These are phyloP conservation scores for Rhizophlyctis rosea DNA, from an alignment of 192 early-diverging fungal species.

Conservation along the genomic window DNA sequence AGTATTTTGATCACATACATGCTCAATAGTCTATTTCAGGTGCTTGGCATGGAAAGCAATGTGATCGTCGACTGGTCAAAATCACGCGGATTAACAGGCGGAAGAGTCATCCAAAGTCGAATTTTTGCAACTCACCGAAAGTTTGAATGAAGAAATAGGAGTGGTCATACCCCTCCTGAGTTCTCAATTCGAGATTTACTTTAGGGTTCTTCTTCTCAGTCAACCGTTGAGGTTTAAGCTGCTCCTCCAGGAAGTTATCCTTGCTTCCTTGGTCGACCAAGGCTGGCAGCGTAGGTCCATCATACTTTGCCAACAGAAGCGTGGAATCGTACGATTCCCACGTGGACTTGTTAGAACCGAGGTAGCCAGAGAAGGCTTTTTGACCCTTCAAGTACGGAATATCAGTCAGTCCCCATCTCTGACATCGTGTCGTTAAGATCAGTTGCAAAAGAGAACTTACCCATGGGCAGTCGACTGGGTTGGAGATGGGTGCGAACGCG, in stretches of 20 bases:
- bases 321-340: slow-evolving; percentile 77
- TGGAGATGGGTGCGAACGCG: slow-evolving; percentile 78
- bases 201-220: slow-evolving; percentile 41
- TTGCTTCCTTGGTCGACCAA: slow-evolving; percentile 65
- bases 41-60: slow-evolving; percentile 70
- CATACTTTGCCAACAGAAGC: slow-evolving; percentile 57
- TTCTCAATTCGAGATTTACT: slow-evolving; percentile 24
- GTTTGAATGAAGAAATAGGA: slow-evolving; percentile 81
- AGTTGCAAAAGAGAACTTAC: too few relatives aligned
- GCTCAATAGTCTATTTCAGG: too few relatives aligned
- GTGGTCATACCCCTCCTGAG: slow-evolving; percentile 76
- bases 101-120: too few relatives aligned
- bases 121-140: slow-evolving; percentile 47
- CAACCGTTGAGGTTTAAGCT: slow-evolving; percentile 65
- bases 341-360: slow-evolving; percentile 55
- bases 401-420: too few relatives aligned
- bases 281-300: slow-evolving; percentile 33
- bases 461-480: background rate
- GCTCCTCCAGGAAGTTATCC: slow-evolving; percentile 65
- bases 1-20: too few relatives aligned
- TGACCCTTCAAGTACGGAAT: too few relatives aligned
- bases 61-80: slow-evolving; percentile 61
- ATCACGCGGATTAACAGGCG: too few relatives aligned
- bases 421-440: too few relatives aligned
- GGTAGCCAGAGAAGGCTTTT: slow-evolving; percentile 74